These are phyloP conservation scores for Perkinsus marinus DNA, from an alignment of 169 alveolate genomes.

Conservation along the genomic window DNA sequence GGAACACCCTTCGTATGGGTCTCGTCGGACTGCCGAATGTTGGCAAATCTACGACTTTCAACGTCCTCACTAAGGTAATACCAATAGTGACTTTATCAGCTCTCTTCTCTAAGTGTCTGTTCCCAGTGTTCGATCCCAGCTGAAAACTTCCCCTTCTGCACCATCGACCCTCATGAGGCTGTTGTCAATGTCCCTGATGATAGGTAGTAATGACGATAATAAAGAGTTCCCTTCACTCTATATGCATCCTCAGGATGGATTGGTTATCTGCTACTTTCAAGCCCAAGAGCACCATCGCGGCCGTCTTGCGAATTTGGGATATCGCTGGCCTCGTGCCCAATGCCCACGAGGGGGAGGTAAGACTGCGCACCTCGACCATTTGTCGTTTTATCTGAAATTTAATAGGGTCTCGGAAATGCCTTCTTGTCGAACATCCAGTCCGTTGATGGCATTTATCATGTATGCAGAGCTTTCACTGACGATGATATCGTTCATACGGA, in stretches of 20 bases:
- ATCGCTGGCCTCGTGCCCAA: slow-evolving; percentile 99
- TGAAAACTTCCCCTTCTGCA: slow-evolving; percentile 94
- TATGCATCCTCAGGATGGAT: slow-evolving; percentile 63
- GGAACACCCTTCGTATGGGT: slow-evolving; percentile 68
- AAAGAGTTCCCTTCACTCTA: not conserved
- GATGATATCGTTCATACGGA: slow-evolving; percentile 91
- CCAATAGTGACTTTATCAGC: not conserved
- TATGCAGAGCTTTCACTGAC: slow-evolving; percentile 88
- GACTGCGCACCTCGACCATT: not conserved
- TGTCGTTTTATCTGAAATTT: not conserved
- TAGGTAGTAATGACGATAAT: not conserved
- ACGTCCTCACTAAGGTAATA: slow-evolving; percentile 74
- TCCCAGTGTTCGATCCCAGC: slow-evolving; percentile 74
- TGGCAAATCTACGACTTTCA: slow-evolving; percentile 74
- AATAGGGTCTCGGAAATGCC: slow-evolving; percentile 91
- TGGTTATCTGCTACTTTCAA: slow-evolving; percentile 76
- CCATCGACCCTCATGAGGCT: slow-evolving; percentile 96
- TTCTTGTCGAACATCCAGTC: slow-evolving; percentile 85
- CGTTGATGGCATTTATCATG: slow-evolving; percentile 73
- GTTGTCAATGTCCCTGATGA: slow-evolving; percentile 43
- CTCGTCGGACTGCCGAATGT: slow-evolving; percentile 98
- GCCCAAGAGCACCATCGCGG: slow-evolving; percentile 89
- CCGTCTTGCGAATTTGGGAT: slow-evolving; percentile 87
- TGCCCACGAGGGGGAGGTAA: slow-evolving; percentile 86
- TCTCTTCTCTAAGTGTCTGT: not conserved